Evolutionary conservation across 352 stramenopile genomes (phyloP).

Genomic region (Globisporangium emineosum): DNA sequence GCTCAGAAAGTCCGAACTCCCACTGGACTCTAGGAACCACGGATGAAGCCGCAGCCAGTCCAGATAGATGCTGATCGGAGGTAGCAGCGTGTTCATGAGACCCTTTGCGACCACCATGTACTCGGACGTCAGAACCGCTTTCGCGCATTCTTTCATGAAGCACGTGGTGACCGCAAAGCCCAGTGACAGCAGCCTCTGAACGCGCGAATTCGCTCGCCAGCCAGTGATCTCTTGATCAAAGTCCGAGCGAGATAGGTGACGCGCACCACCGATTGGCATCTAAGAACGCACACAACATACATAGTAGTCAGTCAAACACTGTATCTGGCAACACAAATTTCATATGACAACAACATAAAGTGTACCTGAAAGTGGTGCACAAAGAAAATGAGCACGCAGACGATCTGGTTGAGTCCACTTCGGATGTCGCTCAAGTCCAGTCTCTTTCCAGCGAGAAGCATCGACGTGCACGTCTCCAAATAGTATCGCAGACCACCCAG

Average conservation of each 20-base stretch:
- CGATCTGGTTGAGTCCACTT: slow-evolving; percentile 21
- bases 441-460: slow-evolving; percentile 7
- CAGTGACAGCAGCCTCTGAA: slow-evolving; percentile 3
- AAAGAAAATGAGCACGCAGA: slow-evolving; percentile 32
- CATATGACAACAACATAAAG: background rate
- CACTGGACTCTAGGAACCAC: slow-evolving; percentile 18
- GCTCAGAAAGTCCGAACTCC: slow-evolving; percentile 8
- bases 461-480: slow-evolving; percentile 5
- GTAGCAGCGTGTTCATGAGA: slow-evolving; percentile 36
- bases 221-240: slow-evolving; percentile 6
- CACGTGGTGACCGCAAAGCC: slow-evolving; percentile 11
- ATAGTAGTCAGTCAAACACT: background rate
- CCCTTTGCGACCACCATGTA: slow-evolving; percentile 14
- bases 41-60: slow-evolving; percentile 40
- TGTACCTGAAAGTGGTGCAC: slow-evolving; percentile 29
- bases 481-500: slow-evolving; percentile 5
- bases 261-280: background rate
- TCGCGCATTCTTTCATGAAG: slow-evolving; percentile 18
- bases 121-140: slow-evolving; percentile 5
- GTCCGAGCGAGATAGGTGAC: slow-evolving; percentile 2
- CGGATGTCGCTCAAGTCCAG: slow-evolving; percentile 8
- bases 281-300: background rate
- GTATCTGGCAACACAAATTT: background rate
- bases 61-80: slow-evolving; percentile 34
- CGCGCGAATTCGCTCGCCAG: background rate